Percentiles rank a stretch among this genome's conserved stretches.
Evolutionary conservation across 768 basidiomycete genomes (phyloP).

Genomic region (Boletus tomentosulus): DNA sequence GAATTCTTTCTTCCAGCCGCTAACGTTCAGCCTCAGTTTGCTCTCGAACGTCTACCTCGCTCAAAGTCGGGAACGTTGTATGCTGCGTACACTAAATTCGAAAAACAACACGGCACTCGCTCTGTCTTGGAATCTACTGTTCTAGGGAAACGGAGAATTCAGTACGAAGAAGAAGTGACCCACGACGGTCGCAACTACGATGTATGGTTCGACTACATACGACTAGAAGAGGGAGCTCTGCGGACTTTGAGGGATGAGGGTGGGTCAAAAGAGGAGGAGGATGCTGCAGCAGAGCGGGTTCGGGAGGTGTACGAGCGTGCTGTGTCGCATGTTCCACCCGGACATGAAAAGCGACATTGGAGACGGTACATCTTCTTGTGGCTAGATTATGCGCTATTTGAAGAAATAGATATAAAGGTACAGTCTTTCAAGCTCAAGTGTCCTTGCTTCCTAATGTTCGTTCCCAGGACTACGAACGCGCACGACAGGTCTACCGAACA

Average conservation of each 20-base stretch:
- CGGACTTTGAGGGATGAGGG: conserved; percentile 73
- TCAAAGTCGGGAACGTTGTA: conserved; percentile 89
- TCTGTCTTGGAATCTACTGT: conserved; percentile 89
- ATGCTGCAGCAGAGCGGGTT: conserved; percentile 59
- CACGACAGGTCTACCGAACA: conserved; percentile 90
- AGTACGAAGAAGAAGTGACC: conserved; percentile 93
- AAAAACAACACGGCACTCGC: conserved; percentile 94
- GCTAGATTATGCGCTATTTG: conserved; percentile 94
- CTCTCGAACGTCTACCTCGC: conserved; percentile 86
- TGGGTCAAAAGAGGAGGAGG: conserved; percentile 64
- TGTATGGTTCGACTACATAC: conserved; percentile 95
- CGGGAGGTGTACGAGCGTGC: conserved; percentile 95
- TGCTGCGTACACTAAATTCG: conserved; percentile 92
- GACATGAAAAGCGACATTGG: conserved; percentile 90
- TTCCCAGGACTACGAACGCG: conserved; percentile 72
- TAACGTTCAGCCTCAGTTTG: conserved; percentile 57
- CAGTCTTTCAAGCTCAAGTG: neutral
- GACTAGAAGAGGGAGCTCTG: conserved; percentile 87
- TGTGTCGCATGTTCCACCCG: conserved; percentile 93
- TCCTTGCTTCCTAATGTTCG: neutral
- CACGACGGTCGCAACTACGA: conserved; percentile 95
- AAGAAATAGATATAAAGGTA: conserved; percentile 94
- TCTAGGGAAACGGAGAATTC: conserved; percentile 94
- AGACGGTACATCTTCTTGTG: conserved; percentile 87
- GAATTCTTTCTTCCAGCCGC: neutral